Conservation (phyloP, 1,284 basidiomycete genomes). For the Hemileia vastatrix region DNA sequence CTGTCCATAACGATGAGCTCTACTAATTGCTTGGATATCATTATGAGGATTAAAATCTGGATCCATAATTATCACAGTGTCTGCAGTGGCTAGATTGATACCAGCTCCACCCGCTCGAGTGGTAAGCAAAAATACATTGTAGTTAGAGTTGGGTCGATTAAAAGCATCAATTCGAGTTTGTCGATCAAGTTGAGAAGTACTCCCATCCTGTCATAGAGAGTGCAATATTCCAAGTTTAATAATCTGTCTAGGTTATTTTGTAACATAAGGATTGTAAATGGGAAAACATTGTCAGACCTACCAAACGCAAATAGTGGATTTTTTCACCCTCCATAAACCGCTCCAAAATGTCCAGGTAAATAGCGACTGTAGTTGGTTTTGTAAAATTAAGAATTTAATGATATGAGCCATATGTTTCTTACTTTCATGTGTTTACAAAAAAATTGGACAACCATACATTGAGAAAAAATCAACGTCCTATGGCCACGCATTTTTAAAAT, state of each 20-base stretch:
- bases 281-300: neutral
- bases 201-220: too few relatives aligned
- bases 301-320: constrained; percentile 42
- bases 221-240: too few relatives aligned
- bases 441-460: constrained; percentile 29
- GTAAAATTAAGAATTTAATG: constrained; percentile 34
- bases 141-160: too few relatives aligned
- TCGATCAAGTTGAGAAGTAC: too few relatives aligned
- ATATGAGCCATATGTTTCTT: constrained; percentile 69
- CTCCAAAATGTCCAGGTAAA: constrained; percentile 43
- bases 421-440: too few relatives aligned
- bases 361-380: constrained; percentile 38
- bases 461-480: constrained; percentile 36
- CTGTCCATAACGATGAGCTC: too few relatives aligned
- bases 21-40: too few relatives aligned
- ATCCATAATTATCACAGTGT: constrained; percentile 83
- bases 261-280: neutral
- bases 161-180: too few relatives aligned
- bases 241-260: too few relatives aligned
- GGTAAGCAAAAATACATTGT: too few relatives aligned
- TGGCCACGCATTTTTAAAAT: constrained; percentile 35
- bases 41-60: constrained; percentile 92
- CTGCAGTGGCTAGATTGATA: constrained; percentile 54
- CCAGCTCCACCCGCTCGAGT: constrained; percentile 45
- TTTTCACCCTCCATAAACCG: constrained; percentile 39